Conservation (phyloP, 371 early-diverging fungal genomes). For the Lichtheimia hyalospora region DNA sequence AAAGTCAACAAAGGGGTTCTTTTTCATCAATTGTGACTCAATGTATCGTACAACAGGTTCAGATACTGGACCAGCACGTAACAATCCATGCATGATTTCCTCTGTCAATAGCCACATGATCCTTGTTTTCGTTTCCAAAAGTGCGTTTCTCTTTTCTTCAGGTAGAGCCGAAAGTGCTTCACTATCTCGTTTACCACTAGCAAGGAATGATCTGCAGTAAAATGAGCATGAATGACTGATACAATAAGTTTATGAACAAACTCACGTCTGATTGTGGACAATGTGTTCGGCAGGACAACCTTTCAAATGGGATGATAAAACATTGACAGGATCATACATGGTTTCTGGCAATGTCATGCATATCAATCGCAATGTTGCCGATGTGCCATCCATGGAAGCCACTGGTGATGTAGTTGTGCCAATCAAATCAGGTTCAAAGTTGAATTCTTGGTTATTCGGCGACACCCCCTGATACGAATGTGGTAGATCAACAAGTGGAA, state of each 20-base stretch:
- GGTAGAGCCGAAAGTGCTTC: conserved; percentile 43
- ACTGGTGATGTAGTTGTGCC: conserved; percentile 68
- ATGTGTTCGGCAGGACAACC: conserved; percentile 27
- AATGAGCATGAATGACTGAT: neutral
- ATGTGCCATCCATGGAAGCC: conserved; percentile 70
- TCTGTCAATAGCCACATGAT: conserved; percentile 71
- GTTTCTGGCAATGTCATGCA: conserved; percentile 63
- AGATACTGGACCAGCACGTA: conserved; percentile 59
- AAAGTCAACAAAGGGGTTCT: conserved; percentile 67
- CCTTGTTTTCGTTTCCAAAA: conserved; percentile 60
- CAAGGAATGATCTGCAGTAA: conserved; percentile 25
- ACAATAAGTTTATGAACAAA: neutral
- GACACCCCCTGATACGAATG: conserved; percentile 48
- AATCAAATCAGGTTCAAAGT: conserved; percentile 64
- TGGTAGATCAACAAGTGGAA: conserved; percentile 63
- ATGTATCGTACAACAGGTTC: conserved; percentile 58
- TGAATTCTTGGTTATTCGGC: conserved; percentile 31
- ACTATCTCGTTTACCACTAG: conserved; percentile 29
- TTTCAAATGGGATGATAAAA: conserved; percentile 25
- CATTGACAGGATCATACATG: conserved; percentile 36
- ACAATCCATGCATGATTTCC: conserved; percentile 74
- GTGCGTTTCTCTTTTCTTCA: conserved; percentile 57
- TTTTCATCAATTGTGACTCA: conserved; percentile 61
- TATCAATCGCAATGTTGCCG: conserved; percentile 65
- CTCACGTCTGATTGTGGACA: conserved; percentile 32